Evolutionary conservation across 176 grass and related monocot species (phyloP).

Genomic region (Aechmea fasciata): DNA sequence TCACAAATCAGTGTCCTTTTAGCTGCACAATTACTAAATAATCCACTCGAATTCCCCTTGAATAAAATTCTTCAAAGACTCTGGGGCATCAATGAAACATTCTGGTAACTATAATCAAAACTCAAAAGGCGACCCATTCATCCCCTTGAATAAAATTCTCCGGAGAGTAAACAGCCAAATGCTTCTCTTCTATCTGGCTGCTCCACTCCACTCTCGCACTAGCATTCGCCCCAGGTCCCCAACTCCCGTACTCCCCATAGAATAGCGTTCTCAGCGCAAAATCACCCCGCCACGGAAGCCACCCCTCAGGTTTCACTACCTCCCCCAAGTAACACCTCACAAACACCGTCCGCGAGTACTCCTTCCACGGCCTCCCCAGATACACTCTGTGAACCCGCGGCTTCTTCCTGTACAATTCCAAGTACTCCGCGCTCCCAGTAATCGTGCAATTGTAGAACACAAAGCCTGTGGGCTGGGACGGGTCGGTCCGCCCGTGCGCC

Average conservation of each 20-base stretch:
- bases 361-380: conserved; percentile 89
- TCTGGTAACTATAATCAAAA: background rate
- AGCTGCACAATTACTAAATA: too few relatives aligned
- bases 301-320: conserved; percentile 59
- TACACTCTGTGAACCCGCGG: conserved; percentile 45
- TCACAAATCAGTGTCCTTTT: background rate
- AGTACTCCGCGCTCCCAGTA: conserved; percentile 43
- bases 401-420: conserved; percentile 32
- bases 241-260: conserved; percentile 63
- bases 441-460: conserved; percentile 59
- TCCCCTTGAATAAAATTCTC: conserved; percentile 82
- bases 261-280: conserved; percentile 57
- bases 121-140: conserved; percentile 51
- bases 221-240: conserved; percentile 49
- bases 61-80: background rate
- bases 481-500: conserved; percentile 66
- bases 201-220: conserved; percentile 71
- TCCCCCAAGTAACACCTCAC: conserved; percentile 49
- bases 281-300: conserved; percentile 61
- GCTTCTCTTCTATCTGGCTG: conserved; percentile 34
- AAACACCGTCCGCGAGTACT: conserved; percentile 57
- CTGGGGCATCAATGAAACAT: background rate
- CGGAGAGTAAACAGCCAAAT: conserved; percentile 37
- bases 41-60: background rate
- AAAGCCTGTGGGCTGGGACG: conserved; percentile 66